Evolutionary conservation across 352 stramenopile genomes (phyloP).

Genomic region (Globisporangium acanthophoron): DNA sequence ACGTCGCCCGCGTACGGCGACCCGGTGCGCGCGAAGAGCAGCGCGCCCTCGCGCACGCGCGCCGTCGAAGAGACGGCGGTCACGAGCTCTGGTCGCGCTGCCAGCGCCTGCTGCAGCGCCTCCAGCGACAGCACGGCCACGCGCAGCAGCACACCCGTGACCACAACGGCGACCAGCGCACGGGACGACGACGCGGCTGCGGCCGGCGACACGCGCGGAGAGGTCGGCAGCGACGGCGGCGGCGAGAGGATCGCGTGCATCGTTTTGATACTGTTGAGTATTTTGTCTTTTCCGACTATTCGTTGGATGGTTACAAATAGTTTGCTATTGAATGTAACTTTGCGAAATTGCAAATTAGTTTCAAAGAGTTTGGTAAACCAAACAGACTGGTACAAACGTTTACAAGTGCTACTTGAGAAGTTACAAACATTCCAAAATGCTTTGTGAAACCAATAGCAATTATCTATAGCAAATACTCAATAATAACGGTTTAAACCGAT

Average conservation of each 20-base stretch:
- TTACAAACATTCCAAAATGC: no score
- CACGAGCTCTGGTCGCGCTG: conserved; percentile 53
- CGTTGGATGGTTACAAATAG: no score
- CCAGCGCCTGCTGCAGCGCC: conserved; percentile 30
- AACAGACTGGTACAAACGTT: no score
- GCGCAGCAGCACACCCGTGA: conserved; percentile 32
- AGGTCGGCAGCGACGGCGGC: background rate
- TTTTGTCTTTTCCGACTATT: no score
- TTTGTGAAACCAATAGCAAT: no score
- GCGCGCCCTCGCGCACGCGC: conserved; percentile 54
- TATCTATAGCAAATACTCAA: no score
- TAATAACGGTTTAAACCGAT: no score
- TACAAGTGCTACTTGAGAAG: no score
- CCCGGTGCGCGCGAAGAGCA: conserved; percentile 35
- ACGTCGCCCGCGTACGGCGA: conserved; percentile 74
- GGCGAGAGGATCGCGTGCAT: background rate
- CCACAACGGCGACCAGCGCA: conserved; percentile 18
- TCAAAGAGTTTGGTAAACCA: no score
- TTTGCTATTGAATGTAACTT: no score
- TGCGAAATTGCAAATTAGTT: no score
- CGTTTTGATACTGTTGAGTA: background rate
- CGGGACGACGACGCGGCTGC: background rate
- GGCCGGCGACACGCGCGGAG: background rate
- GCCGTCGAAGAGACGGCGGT: conserved; percentile 58
- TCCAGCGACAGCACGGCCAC: conserved; percentile 29